Conservation (phyloP, 2,329 filamentous ascomycete genomes). For the Beauveria australis region DNA sequence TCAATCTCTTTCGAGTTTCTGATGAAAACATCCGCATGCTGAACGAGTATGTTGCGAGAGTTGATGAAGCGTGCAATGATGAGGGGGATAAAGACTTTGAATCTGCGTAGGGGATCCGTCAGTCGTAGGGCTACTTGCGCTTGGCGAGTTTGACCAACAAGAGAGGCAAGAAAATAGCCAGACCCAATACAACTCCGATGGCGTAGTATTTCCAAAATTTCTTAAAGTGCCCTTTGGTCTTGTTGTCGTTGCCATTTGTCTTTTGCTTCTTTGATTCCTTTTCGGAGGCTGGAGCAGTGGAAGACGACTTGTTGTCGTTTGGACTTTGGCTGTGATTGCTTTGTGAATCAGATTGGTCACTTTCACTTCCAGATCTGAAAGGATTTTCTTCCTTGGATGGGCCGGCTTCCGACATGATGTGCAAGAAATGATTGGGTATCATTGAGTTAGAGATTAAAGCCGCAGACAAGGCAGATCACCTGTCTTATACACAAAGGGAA, state of each 20-base stretch:
- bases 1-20: neutral
- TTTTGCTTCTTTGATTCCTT: neutral
- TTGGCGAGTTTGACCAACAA: constrained; percentile 7
- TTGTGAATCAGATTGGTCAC: neutral
- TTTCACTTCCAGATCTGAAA: neutral
- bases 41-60: neutral
- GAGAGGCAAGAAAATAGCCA: neutral
- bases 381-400: neutral
- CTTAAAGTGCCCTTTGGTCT: neutral
- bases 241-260: neutral
- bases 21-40: neutral
- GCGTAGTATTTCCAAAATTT: neutral
- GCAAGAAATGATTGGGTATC: neutral
- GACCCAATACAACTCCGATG: neutral
- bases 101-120: neutral
- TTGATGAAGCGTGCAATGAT: constrained; percentile 4
- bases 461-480: neutral
- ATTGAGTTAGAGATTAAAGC: neutral
- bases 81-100: constrained; percentile 3
- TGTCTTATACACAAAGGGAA: neutral
- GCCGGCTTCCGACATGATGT: neutral
- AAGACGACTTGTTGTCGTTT: neutral
- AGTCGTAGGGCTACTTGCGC: neutral
- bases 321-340: neutral
- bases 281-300: neutral